phyloP scores from a whole-genome alignment of 2,329 filamentous ascomycete species.

The Sphaerulina populicola region DNA sequence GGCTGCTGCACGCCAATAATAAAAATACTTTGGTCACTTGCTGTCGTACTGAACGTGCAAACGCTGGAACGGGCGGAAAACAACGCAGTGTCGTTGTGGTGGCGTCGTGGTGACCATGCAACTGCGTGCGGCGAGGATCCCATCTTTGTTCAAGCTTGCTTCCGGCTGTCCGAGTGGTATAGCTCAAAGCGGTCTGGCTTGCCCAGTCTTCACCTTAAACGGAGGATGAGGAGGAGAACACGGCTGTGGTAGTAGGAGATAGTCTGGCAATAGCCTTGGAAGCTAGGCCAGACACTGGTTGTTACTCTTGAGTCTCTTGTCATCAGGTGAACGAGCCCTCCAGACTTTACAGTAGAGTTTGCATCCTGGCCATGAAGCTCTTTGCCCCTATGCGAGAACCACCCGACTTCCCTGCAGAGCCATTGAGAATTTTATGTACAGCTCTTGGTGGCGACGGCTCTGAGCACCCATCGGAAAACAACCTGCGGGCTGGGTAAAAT shows the following conservation, averaged over 20 bases:
- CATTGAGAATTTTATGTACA: conserved; percentile 7
- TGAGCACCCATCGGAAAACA: conserved; percentile 1
- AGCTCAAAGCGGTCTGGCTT: conserved; percentile 13
- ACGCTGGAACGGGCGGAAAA: background rate
- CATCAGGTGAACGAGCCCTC: conserved; percentile 1
- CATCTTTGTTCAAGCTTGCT: conserved; percentile 13
- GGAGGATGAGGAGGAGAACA: conserved; percentile 2
- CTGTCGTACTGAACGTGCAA: background rate
- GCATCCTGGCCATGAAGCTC: conserved; percentile 9
- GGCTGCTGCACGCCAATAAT: background rate
- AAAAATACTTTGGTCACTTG: background rate
- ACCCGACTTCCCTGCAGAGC: conserved; percentile 10
- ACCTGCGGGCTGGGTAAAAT: conserved; percentile 3
- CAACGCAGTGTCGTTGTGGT: background rate
- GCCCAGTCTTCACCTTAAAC: conserved; percentile 5
- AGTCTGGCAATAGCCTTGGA: conserved; percentile 5
- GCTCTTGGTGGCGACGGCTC: conserved; percentile 7
- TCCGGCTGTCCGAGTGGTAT: conserved; percentile 13
- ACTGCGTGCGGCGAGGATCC: conserved; percentile 15
- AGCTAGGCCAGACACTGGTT: background rate
- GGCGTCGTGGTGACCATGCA: conserved; percentile 3
- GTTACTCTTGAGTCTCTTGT: background rate
- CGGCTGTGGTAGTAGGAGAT: conserved; percentile 3
- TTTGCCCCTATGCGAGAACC: conserved; percentile 4
- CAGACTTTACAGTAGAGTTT: background rate